phyloP scores from a whole-genome alignment of 2,329 filamentous ascomycete species.

The Emmonsia crescens region DNA sequence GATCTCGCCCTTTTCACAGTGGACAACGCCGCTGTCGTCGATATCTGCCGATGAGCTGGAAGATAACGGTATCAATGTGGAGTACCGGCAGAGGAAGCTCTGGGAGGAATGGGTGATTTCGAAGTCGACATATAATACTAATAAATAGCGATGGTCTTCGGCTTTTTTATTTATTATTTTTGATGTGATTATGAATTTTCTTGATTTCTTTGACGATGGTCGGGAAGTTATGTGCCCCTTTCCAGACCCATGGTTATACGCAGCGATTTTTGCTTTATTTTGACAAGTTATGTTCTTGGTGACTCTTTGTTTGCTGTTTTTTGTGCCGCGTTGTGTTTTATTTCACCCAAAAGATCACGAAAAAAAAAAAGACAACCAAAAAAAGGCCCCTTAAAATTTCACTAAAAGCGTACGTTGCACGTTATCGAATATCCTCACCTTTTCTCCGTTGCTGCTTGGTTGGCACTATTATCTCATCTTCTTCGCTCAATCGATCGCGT shows the following conservation, averaged over 20 bases:
- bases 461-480: background rate
- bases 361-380: background rate
- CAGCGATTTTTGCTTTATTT: background rate
- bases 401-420: background rate
- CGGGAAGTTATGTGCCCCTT: background rate
- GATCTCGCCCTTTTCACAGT: conserved; percentile 11
- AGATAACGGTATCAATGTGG: conserved; percentile 27
- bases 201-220: background rate
- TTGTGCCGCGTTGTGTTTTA: background rate
- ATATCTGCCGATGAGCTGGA: conserved; percentile 26
- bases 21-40: conserved; percentile 17
- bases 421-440: background rate
- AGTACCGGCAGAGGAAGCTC: conserved; percentile 22
- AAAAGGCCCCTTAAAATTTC: background rate
- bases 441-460: background rate
- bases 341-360: background rate
- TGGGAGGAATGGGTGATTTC: conserved; percentile 33
- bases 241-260: background rate
- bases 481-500: background rate
- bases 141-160: background rate
- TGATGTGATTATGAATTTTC: background rate
- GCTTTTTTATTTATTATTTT: background rate
- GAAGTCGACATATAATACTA: conserved; percentile 2
- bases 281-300: background rate
- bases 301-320: background rate